These are phyloP conservation scores for Vitis hybrid DNA, from an alignment of 177 flowering plant genomes.

Conservation along the genomic window DNA sequence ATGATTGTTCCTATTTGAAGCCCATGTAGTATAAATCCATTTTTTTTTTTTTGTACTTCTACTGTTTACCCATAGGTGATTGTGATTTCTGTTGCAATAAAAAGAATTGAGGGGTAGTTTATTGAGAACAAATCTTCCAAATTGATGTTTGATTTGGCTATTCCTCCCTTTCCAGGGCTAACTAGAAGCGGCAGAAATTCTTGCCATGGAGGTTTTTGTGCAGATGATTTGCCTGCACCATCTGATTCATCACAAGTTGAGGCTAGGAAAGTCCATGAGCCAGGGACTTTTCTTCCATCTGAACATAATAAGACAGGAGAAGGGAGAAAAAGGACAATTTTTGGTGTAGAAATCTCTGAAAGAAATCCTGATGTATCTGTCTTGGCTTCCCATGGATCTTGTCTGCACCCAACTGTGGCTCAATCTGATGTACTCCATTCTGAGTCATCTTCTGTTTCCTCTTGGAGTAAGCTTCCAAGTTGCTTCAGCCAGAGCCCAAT, in stretches of 20 bases:
- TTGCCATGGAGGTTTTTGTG: slow-evolving; percentile 6
- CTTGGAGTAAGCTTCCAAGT: slow-evolving; percentile 26
- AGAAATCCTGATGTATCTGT: slow-evolving; percentile 23
- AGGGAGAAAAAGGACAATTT: slow-evolving; percentile 29
- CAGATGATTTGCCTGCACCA: slow-evolving; percentile 17
- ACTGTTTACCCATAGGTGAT: too few relatives aligned
- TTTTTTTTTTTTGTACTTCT: too few relatives aligned
- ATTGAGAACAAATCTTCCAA: background rate
- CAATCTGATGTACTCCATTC: slow-evolving; percentile 16
- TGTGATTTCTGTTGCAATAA: background rate
- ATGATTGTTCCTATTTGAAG: too few relatives aligned
- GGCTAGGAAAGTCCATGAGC: slow-evolving; percentile 20
- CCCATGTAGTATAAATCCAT: too few relatives aligned
- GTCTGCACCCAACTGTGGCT: slow-evolving; percentile 15
- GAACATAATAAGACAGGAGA: slow-evolving; percentile 23
- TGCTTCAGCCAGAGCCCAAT: slow-evolving; percentile 16
- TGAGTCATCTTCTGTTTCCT: slow-evolving; percentile 24
- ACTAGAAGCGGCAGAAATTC: slow-evolving; percentile 12
- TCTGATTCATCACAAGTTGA: slow-evolving; percentile 27
- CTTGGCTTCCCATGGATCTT: slow-evolving; percentile 13
- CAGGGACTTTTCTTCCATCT: slow-evolving; percentile 16
- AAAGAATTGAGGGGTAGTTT: background rate
- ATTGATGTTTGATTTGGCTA: slow-evolving; percentile 9
- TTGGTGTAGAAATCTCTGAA: slow-evolving; percentile 41
- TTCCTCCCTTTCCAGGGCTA: slow-evolving; percentile 34